Conservation (phyloP, 2,329 filamentous ascomycete species). For the Blastomyces silverae region DNA sequence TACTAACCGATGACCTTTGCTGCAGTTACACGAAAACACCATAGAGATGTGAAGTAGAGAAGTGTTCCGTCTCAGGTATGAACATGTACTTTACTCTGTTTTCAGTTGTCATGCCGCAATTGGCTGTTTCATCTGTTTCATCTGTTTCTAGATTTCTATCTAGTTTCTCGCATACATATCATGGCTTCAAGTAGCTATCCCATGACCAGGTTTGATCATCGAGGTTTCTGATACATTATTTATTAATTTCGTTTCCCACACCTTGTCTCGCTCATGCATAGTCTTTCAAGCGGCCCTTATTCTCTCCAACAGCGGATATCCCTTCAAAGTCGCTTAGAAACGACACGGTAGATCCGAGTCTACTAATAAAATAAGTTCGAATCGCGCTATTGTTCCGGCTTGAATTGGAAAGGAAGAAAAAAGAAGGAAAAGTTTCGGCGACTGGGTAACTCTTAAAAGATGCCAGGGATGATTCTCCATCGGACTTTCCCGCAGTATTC, state of each 20-base stretch:
- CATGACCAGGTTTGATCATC: background rate
- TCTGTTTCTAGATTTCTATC: background rate
- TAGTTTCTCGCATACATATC: background rate
- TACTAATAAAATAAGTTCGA: background rate
- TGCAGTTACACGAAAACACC: background rate
- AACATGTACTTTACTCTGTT: background rate
- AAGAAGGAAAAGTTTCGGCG: background rate
- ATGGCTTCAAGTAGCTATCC: background rate
- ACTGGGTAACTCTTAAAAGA: slow-evolving; percentile 20
- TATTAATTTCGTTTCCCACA: slow-evolving; percentile 3
- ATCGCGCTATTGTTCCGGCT: background rate
- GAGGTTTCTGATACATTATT: background rate
- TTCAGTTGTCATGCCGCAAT: background rate
- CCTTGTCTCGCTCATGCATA: background rate
- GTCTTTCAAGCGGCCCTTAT: background rate
- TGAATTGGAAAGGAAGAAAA: background rate
- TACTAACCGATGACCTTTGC: background rate
- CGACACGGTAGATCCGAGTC: background rate
- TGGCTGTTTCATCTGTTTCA: background rate
- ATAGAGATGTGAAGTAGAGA: background rate
- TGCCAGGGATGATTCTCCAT: slow-evolving; percentile 42
- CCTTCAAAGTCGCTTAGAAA: no score
- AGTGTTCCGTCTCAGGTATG: background rate
- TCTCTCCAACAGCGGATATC: background rate
- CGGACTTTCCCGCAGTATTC: slow-evolving; percentile 40